A percentile compares a stretch with the other conserved stretches of the same genome.
Conservation (phyloP, 805 yeast genomes). For the Yarrowia sp. region DNA sequence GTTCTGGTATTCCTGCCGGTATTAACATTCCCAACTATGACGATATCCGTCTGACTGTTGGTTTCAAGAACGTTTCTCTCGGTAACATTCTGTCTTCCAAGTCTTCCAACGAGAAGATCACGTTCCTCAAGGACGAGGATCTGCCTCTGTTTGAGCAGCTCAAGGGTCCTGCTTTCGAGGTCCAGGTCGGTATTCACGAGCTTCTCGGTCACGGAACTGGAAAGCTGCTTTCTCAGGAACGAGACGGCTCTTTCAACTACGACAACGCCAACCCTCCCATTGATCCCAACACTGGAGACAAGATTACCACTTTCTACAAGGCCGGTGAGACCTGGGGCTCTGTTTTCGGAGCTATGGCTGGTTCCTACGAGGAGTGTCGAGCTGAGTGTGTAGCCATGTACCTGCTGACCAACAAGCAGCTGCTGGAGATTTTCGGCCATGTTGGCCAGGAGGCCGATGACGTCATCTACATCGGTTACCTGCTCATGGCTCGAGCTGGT, state of each 20-base stretch:
- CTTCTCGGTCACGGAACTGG: slow-evolving; percentile 91
- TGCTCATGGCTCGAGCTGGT: slow-evolving; percentile 88
- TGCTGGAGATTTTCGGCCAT: slow-evolving; percentile 73
- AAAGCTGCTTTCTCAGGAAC: slow-evolving; percentile 62
- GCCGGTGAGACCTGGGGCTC: slow-evolving; percentile 91
- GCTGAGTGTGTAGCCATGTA: slow-evolving; percentile 89
- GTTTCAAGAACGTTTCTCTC: slow-evolving; percentile 85
- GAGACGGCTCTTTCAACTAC: slow-evolving; percentile 67
- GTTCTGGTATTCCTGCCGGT: slow-evolving; percentile 90
- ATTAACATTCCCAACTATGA: slow-evolving; percentile 91
- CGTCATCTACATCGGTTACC: slow-evolving; percentile 63
- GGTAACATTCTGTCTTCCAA: slow-evolving; percentile 82
- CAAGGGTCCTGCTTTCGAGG: slow-evolving; percentile 82
- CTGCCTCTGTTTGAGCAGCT: slow-evolving; percentile 63
- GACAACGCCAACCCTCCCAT: slow-evolving; percentile 61
- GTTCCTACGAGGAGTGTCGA: slow-evolving; percentile 89
- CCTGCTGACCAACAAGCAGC: slow-evolving; percentile 63
- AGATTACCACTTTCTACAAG: slow-evolving; percentile 66
- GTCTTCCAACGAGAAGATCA: slow-evolving; percentile 63
- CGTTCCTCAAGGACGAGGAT: slow-evolving; percentile 57
- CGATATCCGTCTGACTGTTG: slow-evolving; percentile 77
- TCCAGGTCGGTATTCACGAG: slow-evolving; percentile 92
- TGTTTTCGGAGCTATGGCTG: slow-evolving; percentile 75
- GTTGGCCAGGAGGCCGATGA: slow-evolving; percentile 55
- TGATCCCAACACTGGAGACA: slow-evolving; percentile 56